Evolutionary conservation across 2,329 filamentous ascomycete species (phyloP).

Genomic region (Mollisia scopiformis): DNA sequence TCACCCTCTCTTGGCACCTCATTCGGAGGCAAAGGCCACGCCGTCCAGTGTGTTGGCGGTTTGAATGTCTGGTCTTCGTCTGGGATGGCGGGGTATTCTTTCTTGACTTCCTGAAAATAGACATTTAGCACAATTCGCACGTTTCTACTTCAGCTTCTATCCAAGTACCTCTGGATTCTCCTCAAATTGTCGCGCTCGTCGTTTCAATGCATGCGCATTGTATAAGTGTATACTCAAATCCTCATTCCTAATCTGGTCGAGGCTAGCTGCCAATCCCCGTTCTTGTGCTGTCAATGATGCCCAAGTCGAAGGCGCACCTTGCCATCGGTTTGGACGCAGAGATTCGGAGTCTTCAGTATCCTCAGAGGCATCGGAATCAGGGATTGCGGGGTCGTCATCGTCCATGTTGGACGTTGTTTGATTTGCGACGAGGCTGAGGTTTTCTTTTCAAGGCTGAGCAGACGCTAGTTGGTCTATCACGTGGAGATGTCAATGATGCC

Average conservation of each 20-base stretch:
- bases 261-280: constrained; percentile 61
- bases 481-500: no score
- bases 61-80: constrained; percentile 43
- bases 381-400: constrained; percentile 10
- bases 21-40: constrained; percentile 75
- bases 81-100: constrained; percentile 25
- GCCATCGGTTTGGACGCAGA: constrained; percentile 71
- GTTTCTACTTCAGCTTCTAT: not conserved
- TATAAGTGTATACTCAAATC: constrained; percentile 80
- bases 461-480: not conserved
- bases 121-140: not conserved
- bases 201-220: constrained; percentile 73
- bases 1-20: constrained; percentile 64
- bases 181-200: constrained; percentile 36
- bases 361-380: constrained; percentile 33
- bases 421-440: constrained; percentile 6
- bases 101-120: constrained; percentile 4
- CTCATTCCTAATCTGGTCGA: constrained; percentile 64
- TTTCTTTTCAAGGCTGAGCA: not conserved
- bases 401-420: constrained; percentile 1
- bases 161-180: constrained; percentile 42
- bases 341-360: constrained; percentile 47
- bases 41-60: constrained; percentile 71
- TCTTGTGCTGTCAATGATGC: constrained; percentile 62
- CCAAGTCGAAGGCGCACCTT: constrained; percentile 72